Evolutionary conservation across 768 basidiomycete genomes (phyloP).

Genomic region (Rhizopogon vinicolor): DNA sequence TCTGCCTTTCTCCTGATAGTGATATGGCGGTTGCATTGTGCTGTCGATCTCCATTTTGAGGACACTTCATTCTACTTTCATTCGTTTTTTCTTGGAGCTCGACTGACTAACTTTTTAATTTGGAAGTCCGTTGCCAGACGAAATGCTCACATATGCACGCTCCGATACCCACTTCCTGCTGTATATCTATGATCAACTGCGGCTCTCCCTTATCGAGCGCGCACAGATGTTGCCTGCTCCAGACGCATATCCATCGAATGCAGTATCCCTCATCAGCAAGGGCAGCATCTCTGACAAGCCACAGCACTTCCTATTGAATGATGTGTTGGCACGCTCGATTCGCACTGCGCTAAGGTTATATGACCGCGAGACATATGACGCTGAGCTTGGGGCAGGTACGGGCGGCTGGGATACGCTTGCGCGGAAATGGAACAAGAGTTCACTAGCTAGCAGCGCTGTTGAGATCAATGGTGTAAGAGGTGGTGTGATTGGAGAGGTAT

Average conservation of each 20-base stretch:
- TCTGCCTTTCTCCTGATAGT: too few species aligned
- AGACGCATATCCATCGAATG: slow-evolving; percentile 27
- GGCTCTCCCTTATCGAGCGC: slow-evolving; percentile 82
- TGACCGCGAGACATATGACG: slow-evolving; percentile 67
- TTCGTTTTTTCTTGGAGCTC: neutral
- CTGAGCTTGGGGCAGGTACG: slow-evolving; percentile 54
- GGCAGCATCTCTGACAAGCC: slow-evolving; percentile 14
- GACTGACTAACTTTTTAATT: neutral
- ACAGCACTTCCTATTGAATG: slow-evolving; percentile 43
- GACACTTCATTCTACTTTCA: neutral
- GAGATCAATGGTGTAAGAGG: slow-evolving; percentile 24
- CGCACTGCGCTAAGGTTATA: slow-evolving; percentile 75
- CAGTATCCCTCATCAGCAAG: slow-evolving; percentile 17
- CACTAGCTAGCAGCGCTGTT: slow-evolving; percentile 35
- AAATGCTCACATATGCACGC: slow-evolving; percentile 90
- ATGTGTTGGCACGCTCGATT: slow-evolving; percentile 67
- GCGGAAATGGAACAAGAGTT: slow-evolving; percentile 76
- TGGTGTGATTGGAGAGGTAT: slow-evolving; percentile 55
- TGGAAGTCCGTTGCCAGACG: slow-evolving; percentile 68
- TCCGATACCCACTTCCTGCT: slow-evolving; percentile 96
- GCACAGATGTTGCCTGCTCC: slow-evolving; percentile 31
- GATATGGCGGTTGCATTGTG: neutral
- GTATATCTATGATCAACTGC: slow-evolving; percentile 87
- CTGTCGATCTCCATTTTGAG: neutral
- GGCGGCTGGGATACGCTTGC: slow-evolving; percentile 77